Conservation (phyloP, 164 flowering plant species). For the Vitis labrusca region DNA sequence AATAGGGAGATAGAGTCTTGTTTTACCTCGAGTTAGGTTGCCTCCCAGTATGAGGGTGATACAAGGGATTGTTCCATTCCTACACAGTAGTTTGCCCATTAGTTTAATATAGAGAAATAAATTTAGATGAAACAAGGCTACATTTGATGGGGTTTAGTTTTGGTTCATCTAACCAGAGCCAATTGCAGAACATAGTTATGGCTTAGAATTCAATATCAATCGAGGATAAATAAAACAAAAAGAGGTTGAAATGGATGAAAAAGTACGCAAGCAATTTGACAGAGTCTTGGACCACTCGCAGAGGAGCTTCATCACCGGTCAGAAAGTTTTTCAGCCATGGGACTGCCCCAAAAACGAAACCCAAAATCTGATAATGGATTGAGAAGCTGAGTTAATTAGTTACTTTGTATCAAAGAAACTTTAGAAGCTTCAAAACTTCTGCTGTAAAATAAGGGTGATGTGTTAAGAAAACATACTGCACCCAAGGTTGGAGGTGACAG, state of each 20-base stretch:
- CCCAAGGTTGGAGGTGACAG: slow-evolving; percentile 84
- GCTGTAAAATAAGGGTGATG: not conserved
- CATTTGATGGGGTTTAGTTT: not conserved
- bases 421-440: not conserved
- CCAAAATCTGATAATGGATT: slow-evolving; percentile 48
- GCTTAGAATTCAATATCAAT: too few species aligned
- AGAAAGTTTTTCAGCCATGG: slow-evolving; percentile 66
- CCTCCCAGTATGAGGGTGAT: slow-evolving; percentile 93
- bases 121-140: too few species aligned
- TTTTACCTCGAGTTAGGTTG: slow-evolving; percentile 79
- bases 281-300: slow-evolving; percentile 75
- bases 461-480: slow-evolving; percentile 51
- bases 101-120: not conserved
- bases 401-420: not conserved
- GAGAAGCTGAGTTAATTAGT: not conserved
- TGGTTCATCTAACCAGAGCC: too few species aligned
- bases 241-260: not conserved
- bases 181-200: too few species aligned
- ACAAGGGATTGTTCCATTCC: slow-evolving; percentile 89
- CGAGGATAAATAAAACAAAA: too few species aligned
- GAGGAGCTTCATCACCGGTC: slow-evolving; percentile 78
- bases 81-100: slow-evolving; percentile 23
- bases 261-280: slow-evolving; percentile 77
- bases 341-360: slow-evolving; percentile 70
- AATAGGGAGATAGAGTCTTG: not conserved